A percentile compares a stretch with the other conserved stretches of the same genome.
Conservation (phyloP, 2,329 filamentous ascomycete genomes). For the Hypoxylon sp. region DNA sequence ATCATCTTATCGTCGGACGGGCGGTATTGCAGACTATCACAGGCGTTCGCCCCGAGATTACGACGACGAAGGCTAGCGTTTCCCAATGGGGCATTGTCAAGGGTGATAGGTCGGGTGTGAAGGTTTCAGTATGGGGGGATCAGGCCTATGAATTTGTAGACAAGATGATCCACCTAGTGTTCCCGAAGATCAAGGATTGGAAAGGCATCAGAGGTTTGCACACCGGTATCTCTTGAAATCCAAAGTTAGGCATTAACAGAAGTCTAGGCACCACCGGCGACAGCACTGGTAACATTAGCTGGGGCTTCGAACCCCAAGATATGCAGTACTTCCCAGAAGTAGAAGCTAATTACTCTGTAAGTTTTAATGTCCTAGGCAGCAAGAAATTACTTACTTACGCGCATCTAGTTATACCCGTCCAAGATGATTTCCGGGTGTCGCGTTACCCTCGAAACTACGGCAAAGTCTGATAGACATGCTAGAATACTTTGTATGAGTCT, state of each 20-base stretch:
- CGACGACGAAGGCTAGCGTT: slow-evolving; percentile 78
- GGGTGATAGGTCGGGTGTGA: slow-evolving; percentile 81
- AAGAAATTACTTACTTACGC: slow-evolving; percentile 20
- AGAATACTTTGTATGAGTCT: slow-evolving; percentile 79
- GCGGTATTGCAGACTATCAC: slow-evolving; percentile 90
- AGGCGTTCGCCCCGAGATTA: slow-evolving; percentile 79
- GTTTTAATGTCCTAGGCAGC: slow-evolving; percentile 55
- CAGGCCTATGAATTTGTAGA: slow-evolving; percentile 91
- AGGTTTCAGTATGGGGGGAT: slow-evolving; percentile 82
- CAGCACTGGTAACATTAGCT: slow-evolving; percentile 86
- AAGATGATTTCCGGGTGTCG: slow-evolving; percentile 88
- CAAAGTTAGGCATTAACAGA: slow-evolving; percentile 8
- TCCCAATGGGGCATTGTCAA: slow-evolving; percentile 80
- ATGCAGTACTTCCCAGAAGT: slow-evolving; percentile 93
- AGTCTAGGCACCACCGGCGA: slow-evolving; percentile 77
- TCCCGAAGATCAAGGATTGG: slow-evolving; percentile 98
- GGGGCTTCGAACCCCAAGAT: slow-evolving; percentile 82
- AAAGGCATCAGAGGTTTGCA: slow-evolving; percentile 70
- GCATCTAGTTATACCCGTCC: slow-evolving; percentile 69
- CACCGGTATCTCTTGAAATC: background rate
- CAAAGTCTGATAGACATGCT: slow-evolving; percentile 87
- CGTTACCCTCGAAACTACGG: slow-evolving; percentile 86
- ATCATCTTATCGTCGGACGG: slow-evolving; percentile 84
- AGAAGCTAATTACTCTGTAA: slow-evolving; percentile 93
- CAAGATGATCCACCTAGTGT: slow-evolving; percentile 89